phyloP scores from a whole-genome alignment of 2,329 filamentous ascomycete genomes.

The Cladosporium sp. region DNA sequence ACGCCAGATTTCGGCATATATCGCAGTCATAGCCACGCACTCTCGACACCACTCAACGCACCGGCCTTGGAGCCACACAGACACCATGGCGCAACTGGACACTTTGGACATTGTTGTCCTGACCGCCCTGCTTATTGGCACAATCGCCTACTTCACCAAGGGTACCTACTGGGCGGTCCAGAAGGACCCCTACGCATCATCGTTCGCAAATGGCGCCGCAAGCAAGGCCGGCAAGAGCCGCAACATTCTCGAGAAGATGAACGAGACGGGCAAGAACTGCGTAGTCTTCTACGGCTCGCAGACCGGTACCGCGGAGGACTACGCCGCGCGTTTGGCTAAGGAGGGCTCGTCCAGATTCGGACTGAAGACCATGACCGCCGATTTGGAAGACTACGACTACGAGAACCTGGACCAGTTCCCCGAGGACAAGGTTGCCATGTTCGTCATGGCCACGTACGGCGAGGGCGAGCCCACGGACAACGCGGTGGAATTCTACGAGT shows the following conservation, averaged over 20 bases:
- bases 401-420: conserved; percentile 87
- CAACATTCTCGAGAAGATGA: conserved; percentile 92
- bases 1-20: conserved; percentile 11
- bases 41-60: neutral
- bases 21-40: conserved; percentile 2
- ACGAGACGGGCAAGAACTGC: conserved; percentile 92
- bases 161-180: conserved; percentile 85
- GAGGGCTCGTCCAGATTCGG: conserved; percentile 95
- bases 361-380: conserved; percentile 95
- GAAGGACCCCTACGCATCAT: conserved; percentile 81
- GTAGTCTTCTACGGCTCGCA: conserved; percentile 98
- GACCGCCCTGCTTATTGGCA: conserved; percentile 74
- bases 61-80: conserved; percentile 2
- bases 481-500: conserved; percentile 98
- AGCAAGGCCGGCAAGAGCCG: conserved; percentile 77
- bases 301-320: conserved; percentile 96
- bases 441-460: conserved; percentile 93
- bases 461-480: conserved; percentile 99
- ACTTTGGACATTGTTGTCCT: conserved; percentile 93
- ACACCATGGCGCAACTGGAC: conserved; percentile 86
- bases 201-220: conserved; percentile 59
- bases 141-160: conserved; percentile 94
- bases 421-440: conserved; percentile 86
- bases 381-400: conserved; percentile 95
- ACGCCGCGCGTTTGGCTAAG: conserved; percentile 91